Percentiles rank a stretch among this genome's conserved stretches.
phyloP scores from a whole-genome alignment of 768 basidiomycete species.

The Podaxis rugospora region DNA sequence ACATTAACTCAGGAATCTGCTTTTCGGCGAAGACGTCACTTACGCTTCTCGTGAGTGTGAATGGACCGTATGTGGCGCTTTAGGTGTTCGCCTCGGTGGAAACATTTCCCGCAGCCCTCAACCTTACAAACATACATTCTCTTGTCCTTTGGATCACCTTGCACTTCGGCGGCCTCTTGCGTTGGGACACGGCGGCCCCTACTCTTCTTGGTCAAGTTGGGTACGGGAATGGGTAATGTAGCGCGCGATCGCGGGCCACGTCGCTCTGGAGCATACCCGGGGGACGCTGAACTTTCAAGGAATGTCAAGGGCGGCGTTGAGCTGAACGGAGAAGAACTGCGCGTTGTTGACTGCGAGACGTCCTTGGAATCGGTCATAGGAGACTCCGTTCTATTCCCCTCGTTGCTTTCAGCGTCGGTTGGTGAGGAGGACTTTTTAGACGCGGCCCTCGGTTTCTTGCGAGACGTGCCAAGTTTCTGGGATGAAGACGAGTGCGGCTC shows the following conservation, averaged over 20 bases:
- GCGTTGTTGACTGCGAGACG: constrained; percentile 7
- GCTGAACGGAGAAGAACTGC: constrained; percentile 7
- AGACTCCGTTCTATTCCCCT: constrained; percentile 9
- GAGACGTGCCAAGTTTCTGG: background rate
- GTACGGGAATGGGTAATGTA: constrained; percentile 64
- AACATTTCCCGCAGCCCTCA: constrained; percentile 67
- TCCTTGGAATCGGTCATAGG: constrained; percentile 3
- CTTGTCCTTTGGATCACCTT: constrained; percentile 23
- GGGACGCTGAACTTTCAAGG: constrained; percentile 14
- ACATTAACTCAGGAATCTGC: constrained; percentile 11
- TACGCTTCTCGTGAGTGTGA: constrained; percentile 76
- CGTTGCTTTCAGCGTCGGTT: background rate
- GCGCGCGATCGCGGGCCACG: constrained; percentile 49
- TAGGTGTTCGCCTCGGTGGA: constrained; percentile 70
- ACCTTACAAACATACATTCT: constrained; percentile 59
- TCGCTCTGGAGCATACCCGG: constrained; percentile 23
- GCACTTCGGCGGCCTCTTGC: constrained; percentile 20
- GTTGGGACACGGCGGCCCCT: constrained; percentile 76
- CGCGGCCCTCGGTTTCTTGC: constrained; percentile 6
- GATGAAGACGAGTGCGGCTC: constrained; percentile 12
- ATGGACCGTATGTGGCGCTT: constrained; percentile 74
- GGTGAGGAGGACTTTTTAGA: constrained; percentile 9
- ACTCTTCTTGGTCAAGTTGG: constrained; percentile 77
- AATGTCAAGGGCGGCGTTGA: constrained; percentile 14
- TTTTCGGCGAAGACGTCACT: constrained; percentile 23